Percentiles rank a stretch among this genome's conserved stretches.
These are phyloP conservation scores for Penicillium chermesinum DNA, from an alignment of 495 filamentous ascomycete genomes.

Conservation along the genomic window DNA sequence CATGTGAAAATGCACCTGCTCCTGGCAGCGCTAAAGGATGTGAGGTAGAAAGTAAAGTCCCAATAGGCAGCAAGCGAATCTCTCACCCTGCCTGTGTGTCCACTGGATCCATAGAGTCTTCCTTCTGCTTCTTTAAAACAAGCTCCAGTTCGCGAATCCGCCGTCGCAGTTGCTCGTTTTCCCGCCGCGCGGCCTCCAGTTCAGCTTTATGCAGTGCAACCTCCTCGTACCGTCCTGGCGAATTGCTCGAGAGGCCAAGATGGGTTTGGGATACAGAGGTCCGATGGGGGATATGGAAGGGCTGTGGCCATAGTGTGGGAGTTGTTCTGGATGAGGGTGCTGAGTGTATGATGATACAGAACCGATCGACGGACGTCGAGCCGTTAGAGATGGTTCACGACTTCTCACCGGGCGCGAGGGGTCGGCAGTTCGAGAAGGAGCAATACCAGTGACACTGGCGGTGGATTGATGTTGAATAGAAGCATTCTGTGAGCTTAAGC, in stretches of 20 bases:
- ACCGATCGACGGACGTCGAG: constrained; percentile 38
- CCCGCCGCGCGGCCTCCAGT: constrained; percentile 65
- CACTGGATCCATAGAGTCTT: background rate
- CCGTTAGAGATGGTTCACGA: constrained; percentile 40
- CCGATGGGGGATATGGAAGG: constrained; percentile 27
- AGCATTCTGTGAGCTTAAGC: constrained; percentile 49
- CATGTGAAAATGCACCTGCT: background rate
- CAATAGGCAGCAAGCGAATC: background rate
- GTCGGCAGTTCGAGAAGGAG: constrained; percentile 33
- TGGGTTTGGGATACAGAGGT: constrained; percentile 28
- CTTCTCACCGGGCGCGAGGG: constrained; percentile 27
- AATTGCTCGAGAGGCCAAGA: constrained; percentile 19
- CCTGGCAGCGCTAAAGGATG: background rate
- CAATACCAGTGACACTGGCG: constrained; percentile 44
- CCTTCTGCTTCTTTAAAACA: constrained; percentile 26
- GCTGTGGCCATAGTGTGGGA: constrained; percentile 21
- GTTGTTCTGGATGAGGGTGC: constrained; percentile 27
- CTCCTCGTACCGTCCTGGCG: constrained; percentile 59
- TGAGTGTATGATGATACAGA: constrained; percentile 31
- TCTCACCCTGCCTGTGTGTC: background rate
- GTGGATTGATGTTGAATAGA: constrained; percentile 38
- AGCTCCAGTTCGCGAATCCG: constrained; percentile 70
- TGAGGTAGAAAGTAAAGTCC: background rate
- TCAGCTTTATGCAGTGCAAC: constrained; percentile 61
- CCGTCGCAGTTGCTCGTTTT: constrained; percentile 73